Conservation (phyloP, 208 protist genomes). For the Leptomonas seymouri region DNA sequence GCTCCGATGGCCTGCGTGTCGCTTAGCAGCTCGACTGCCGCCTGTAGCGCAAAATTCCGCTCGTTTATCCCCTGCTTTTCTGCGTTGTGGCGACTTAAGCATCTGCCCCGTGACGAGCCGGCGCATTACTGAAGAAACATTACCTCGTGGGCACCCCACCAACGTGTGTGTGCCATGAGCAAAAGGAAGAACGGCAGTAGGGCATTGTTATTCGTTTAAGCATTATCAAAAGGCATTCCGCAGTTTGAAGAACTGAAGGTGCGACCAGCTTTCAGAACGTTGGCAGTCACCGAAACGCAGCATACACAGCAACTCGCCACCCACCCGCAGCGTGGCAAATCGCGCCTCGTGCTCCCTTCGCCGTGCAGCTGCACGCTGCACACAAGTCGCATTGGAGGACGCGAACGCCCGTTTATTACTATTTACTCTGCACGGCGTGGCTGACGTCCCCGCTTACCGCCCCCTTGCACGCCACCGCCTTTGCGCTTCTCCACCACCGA, state of each 20-base stretch:
- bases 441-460: constrained; percentile 32
- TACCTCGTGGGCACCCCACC: too few species aligned
- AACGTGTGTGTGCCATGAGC: not conserved
- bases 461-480: constrained; percentile 21
- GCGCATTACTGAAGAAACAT: too few species aligned
- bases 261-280: not conserved
- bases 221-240: not conserved
- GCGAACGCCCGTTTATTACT: not conserved
- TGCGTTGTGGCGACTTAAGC: too few species aligned
- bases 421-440: constrained; percentile 16
- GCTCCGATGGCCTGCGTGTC: too few species aligned
- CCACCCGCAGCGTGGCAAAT: too few species aligned
- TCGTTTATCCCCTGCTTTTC: too few species aligned
- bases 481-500: constrained; percentile 45
- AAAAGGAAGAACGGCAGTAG: not conserved
- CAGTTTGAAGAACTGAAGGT: constrained; percentile 5
- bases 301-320: too few species aligned
- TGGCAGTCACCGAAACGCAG: too few species aligned
- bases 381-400: not conserved
- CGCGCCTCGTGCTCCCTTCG: not conserved
- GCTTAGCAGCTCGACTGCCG: too few species aligned
- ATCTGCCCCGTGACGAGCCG: too few species aligned
- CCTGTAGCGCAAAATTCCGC: too few species aligned
- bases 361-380: not conserved
- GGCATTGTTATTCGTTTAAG: constrained; percentile 15